Percentiles rank a stretch among this genome's conserved stretches.
Conservation (phyloP, 169 alveolate genomes). For the Perkinsus chesapeaki region DNA sequence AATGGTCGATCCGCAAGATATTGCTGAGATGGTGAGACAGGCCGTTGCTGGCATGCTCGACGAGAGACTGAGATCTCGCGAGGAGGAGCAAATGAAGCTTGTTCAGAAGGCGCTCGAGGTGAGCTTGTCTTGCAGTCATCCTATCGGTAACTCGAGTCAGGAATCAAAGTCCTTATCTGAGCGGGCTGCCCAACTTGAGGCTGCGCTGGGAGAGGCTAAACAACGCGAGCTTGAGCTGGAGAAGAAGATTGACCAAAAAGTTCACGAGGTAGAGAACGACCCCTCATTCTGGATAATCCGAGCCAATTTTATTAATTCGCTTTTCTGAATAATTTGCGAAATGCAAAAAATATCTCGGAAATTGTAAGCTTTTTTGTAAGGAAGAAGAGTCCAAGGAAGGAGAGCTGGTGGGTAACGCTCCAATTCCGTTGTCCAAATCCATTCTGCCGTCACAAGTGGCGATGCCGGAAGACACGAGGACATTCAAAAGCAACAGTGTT, state of each 20-base stretch:
- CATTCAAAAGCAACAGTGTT: not conserved
- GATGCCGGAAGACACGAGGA: not conserved
- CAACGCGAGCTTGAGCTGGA: not conserved
- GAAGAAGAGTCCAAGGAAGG: too few species aligned
- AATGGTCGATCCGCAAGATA: not conserved
- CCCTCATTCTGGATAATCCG: not conserved
- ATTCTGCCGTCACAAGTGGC: not conserved
- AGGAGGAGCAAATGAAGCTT: not conserved
- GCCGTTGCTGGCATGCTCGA: not conserved
- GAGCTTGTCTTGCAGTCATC: not conserved
- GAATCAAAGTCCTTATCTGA: not conserved
- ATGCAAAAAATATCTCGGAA: too few species aligned
- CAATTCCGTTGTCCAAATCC: not conserved
- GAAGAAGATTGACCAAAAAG: not conserved
- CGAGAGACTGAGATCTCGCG: not conserved
- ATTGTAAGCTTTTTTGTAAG: too few species aligned
- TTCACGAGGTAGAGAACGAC: not conserved
- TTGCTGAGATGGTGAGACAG: not conserved
- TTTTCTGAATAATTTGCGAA: too few species aligned
- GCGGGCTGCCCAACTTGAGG: not conserved
- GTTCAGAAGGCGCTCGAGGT: not conserved
- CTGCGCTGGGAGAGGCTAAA: not conserved
- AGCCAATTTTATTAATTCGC: not conserved
- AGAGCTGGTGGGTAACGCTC: not conserved
- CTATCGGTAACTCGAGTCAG: not conserved